Evolutionary conservation across 495 filamentous ascomycete genomes (phyloP), one percentile per base, ranked within the genome.

Genomic region (Letharia columbiana): DNA sequence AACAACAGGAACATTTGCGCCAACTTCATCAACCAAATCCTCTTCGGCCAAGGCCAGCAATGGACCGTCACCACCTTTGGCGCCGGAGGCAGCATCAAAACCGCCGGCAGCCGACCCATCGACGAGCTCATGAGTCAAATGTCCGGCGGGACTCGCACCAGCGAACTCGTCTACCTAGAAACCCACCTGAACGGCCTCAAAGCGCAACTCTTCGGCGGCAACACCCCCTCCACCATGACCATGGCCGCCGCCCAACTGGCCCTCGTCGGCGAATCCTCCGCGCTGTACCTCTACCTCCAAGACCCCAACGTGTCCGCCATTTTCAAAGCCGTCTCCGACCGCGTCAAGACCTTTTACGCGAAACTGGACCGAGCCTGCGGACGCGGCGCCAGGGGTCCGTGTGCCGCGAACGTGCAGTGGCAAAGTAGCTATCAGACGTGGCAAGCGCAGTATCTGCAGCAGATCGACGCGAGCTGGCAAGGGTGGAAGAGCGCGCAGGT

Each of bases 331-430:
- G 60, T 61, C 4, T 61, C 60, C 60, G 12, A 12, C 37, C 60
- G 60, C 60, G 31, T 61, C 40, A 61, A 61, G 18, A 28, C 60
- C 37, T 61, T 61, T 18, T 61, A 61, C 60, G 60, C 60, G n/a
- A 61, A 61, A 12, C 37, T 61, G 17, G 60, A 61, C 35, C 6
- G 4, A 3, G 60, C 60, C 60, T 61, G 60, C 60, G 60, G 23
- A 3, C 18, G 60, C 60, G 44, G 44, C 12, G 18, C 37, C 0
- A 3, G 49, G 23, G 49, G 49, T 4, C 49, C 49, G 3, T 54
- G 49, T 11, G 49, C 23, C 28, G 49, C 49, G 1, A 33, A 33
- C 23, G 49, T 54, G 23, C 49, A 4, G 23, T 54, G 49, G 49
- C 23, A 23, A 11, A 39, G n/a, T 18, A 44, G 37, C 60, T 61